Conservation (phyloP, 768 basidiomycete species). For the Saitozyma sp. region DNA sequence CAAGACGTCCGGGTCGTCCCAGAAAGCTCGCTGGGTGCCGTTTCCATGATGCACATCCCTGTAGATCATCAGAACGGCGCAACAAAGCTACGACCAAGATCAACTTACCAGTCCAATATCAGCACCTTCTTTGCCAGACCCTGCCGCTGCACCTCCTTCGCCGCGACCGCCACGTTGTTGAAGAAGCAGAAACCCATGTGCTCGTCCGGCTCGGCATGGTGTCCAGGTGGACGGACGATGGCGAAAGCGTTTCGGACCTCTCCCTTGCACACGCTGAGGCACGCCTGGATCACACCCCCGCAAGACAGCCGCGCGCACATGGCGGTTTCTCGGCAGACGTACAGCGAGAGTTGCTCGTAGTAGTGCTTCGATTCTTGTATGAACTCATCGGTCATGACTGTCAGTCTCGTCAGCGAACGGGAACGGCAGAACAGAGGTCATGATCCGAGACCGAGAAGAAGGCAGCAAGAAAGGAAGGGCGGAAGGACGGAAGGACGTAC, state of each 20-base stretch:
- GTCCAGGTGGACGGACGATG: conserved; percentile 94
- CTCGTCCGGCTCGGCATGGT: conserved; percentile 96
- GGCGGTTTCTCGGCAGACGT: conserved; percentile 82
- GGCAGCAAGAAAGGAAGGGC: background rate
- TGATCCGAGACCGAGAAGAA: conserved; percentile 2
- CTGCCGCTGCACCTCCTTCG: conserved; percentile 71
- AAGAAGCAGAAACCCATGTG: conserved; percentile 99
- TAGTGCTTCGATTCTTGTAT: conserved; percentile 73
- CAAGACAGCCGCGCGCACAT: conserved; percentile 82
- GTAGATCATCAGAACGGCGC: conserved; percentile 7
- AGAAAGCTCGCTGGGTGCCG: conserved; percentile 93
- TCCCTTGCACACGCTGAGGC: conserved; percentile 77
- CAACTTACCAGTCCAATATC: conserved; percentile 87
- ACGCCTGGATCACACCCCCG: conserved; percentile 90
- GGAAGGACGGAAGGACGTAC: conserved; percentile 58
- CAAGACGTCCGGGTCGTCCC: conserved; percentile 84
- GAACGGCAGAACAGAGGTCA: conserved; percentile 7
- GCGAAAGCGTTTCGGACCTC: conserved; percentile 85
- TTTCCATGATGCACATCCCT: conserved; percentile 99
- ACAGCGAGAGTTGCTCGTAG: conserved; percentile 89
- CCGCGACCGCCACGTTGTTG: conserved; percentile 94
- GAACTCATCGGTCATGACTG: conserved; percentile 74
- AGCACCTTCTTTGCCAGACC: conserved; percentile 75
- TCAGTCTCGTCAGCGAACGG: background rate
- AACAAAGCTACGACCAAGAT: background rate